Conservation (phyloP, 2,329 filamentous ascomycete species). For the Microsporum audouinii region DNA sequence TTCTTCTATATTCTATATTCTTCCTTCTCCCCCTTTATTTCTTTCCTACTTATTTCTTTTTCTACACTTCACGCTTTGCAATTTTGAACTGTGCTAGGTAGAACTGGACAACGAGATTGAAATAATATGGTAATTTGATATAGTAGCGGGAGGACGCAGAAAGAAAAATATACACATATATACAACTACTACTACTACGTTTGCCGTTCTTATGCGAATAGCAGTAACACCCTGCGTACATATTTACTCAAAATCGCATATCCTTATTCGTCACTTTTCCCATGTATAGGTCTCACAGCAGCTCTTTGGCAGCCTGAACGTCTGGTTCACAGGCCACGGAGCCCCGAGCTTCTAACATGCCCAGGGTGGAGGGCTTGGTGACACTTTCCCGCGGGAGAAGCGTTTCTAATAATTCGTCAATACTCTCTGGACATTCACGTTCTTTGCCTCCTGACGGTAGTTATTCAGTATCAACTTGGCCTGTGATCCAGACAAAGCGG, state of each 20-base stretch:
- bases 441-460: background rate
- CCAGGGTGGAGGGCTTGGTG: background rate
- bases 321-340: background rate
- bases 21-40: background rate
- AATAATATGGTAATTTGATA: background rate
- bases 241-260: background rate
- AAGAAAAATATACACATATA: background rate
- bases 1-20: slow-evolving; percentile 1
- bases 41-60: background rate
- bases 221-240: background rate
- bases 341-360: background rate
- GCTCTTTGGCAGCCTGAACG: background rate
- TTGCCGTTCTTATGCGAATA: background rate
- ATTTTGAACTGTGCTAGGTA: background rate
- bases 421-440: no score
- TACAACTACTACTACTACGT: background rate
- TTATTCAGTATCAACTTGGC: background rate
- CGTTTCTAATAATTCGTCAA: background rate
- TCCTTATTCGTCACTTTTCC: background rate
- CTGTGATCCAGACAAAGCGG: background rate
- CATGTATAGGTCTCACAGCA: background rate
- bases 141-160: background rate
- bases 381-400: background rate
- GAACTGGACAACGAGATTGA: background rate
- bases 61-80: background rate